Evolutionary conservation across 176 grass and related monocot species (phyloP), one percentile per base, ranked within the genome.

Genomic region (Oryza glaberrima): DNA sequence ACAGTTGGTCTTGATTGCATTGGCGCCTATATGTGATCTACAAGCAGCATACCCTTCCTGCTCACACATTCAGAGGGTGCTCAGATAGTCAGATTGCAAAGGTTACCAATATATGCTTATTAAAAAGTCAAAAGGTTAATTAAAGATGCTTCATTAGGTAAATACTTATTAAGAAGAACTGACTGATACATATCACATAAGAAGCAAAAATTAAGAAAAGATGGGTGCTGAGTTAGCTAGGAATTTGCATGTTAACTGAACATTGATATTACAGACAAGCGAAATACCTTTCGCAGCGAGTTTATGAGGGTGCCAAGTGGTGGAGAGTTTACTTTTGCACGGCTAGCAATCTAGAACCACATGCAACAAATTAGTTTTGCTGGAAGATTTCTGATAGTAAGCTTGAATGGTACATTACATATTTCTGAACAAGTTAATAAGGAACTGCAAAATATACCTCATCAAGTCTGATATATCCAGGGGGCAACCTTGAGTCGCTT

Each of bases 391-490:
- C 14, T 47, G 43, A 3, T 10, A 30, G 20, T 46, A 88, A 77
- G 32, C 78, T 23, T 23, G 56, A 85, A 78, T 49, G 35, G 11
- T 15, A 40, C 15, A 25, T 74, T 16, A 40, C 3, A 88, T 22
- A 83, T 45, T 47, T 34, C 5, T 2, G 10, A 84, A 67, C 67
- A 35, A 56, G 26, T 64, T 15, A 81, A 80, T 49, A 35, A 69
- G 35, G 44, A 78, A 77, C 61, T 77, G 25, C 17, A 75, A 41
- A 9, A 90, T n/a, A 60, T 83, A 83, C 93, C 96, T 98, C 93
- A 73, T 95, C 93, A 78, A 95, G 75, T 94, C 90, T 94, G 78
- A 95, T 94, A 77, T 94, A 98, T 89, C 93, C 93, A 89, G 96
- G 93, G 43, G 91, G 93, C 30, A 98, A 85, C 60, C 36, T 79